Evolutionary conservation across 805 yeast species (phyloP).

Genomic region (Saccharomycopsis guyanensis): DNA sequence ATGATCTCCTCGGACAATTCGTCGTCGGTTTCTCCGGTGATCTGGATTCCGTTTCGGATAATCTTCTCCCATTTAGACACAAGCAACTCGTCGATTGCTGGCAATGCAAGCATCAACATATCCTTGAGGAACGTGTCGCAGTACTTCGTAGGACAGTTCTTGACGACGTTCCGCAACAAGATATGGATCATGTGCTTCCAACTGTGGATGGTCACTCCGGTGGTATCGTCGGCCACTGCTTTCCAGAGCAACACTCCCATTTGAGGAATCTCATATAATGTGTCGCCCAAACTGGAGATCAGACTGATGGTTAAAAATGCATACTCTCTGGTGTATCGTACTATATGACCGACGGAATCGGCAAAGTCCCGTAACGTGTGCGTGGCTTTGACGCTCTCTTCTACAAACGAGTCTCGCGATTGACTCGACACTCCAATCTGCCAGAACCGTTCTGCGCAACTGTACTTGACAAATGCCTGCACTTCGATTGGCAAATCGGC

Average conservation of each 20-base stretch:
- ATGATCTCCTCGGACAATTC: constrained; percentile 95
- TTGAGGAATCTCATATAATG: constrained; percentile 78
- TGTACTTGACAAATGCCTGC: constrained; percentile 82
- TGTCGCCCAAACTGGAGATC: constrained; percentile 80
- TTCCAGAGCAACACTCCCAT: constrained; percentile 72
- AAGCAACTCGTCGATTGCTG: constrained; percentile 66
- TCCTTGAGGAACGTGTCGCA: constrained; percentile 65
- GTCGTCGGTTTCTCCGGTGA: constrained; percentile 42
- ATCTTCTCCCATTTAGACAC: constrained; percentile 70
- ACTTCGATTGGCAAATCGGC: constrained; percentile 78
- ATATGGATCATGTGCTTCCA: constrained; percentile 96
- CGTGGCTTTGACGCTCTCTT: constrained; percentile 90
- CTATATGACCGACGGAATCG: constrained; percentile 93
- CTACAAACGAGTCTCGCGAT: constrained; percentile 87
- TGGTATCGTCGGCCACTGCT: constrained; percentile 76
- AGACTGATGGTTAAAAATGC: constrained; percentile 87
- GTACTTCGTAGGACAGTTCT: constrained; percentile 74
- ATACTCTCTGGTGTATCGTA: constrained; percentile 92
- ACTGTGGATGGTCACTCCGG: constrained; percentile 87
- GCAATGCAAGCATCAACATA: constrained; percentile 69
- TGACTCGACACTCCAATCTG: constrained; percentile 96
- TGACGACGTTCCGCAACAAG: constrained; percentile 76
- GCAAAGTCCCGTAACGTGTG: constrained; percentile 94
- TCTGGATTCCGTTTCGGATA: constrained; percentile 33
- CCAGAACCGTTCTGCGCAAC: constrained; percentile 94